Percentiles rank a stretch among this genome's conserved stretches.
These are phyloP conservation scores for Pythium guiyangense DNA, from an alignment of 352 stramenopile species.

Conservation along the genomic window DNA sequence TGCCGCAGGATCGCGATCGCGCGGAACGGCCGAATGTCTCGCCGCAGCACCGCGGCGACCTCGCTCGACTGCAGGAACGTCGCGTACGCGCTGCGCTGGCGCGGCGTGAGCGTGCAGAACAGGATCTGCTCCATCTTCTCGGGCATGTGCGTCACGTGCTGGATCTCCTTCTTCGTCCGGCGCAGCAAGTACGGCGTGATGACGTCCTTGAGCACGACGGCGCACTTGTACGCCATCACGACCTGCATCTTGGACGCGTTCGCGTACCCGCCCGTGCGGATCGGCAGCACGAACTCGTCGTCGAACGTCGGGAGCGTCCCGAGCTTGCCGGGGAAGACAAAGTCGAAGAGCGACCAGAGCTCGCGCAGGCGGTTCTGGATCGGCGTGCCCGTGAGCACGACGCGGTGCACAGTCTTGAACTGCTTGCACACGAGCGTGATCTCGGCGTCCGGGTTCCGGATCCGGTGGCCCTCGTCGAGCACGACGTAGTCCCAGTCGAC, in stretches of 20 bases:
- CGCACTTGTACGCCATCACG: too few relatives aligned
- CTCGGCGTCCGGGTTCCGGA: constrained; percentile 97
- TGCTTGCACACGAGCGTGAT: constrained; percentile 95
- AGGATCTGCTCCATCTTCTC: too few relatives aligned
- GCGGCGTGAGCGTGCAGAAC: too few relatives aligned
- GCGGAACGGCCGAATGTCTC: constrained; percentile 82
- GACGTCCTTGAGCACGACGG: too few relatives aligned
- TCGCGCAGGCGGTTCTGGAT: constrained; percentile 95
- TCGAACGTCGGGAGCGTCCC: constrained; percentile 98
- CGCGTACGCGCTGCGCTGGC: too few relatives aligned
- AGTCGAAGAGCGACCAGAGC: constrained; percentile 99
- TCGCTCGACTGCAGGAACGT: constrained; percentile 91
- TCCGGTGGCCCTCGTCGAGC: constrained; percentile 98
- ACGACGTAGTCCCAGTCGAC: constrained; percentile 99
- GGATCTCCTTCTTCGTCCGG: too few relatives aligned
- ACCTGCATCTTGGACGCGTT: too few relatives aligned
- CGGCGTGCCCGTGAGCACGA: constrained; percentile 91
- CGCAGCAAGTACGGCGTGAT: too few relatives aligned
- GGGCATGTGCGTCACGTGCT: too few relatives aligned
- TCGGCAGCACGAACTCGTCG: constrained; percentile 96
- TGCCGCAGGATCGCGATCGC: constrained; percentile 96
- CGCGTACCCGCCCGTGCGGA: constrained; percentile 91
- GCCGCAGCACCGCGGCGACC: constrained; percentile 86
- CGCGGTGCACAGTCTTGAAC: constrained; percentile 85
- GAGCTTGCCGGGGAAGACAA: constrained; percentile 96